Evolutionary conservation across 345 rosid species (phyloP), one percentile per base, ranked within the genome.

Genomic region (Sisymbrium irio): DNA sequence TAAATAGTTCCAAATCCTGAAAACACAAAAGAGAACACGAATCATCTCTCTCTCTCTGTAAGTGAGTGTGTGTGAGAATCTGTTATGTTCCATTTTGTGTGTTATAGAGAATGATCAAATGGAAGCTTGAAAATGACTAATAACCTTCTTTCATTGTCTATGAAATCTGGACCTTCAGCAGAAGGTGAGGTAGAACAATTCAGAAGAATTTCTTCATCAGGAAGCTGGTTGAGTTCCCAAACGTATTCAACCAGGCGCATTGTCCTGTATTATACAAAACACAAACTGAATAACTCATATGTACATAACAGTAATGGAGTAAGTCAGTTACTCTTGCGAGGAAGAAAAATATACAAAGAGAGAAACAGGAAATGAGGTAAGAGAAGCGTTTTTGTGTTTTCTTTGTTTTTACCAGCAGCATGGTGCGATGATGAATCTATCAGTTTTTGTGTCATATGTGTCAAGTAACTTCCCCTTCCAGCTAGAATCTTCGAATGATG

Each of bases 111-210:
- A 68, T 68, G 57, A 32, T 49, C 15, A 25, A 58, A n/a, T 18
- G 9, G 50, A 62, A 47, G 51, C 27, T 39, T 7, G 8, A 70
- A 11, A 1, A 40, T 58, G 40, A 65, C 61, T 63, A 58, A 60
- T 64, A 59, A 91, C 97, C 88, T 83, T 82, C 87, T 79, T 49
- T 54, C 28, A 57, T 81, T 83, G 62, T 82, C 88, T 67, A 94
- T 89, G 76, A 94, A 94, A 69, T 94, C 95, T 45, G 91, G 90
- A 59, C 83, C 88, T 80, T 91, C 97, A n/a, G 95, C 90, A 59
- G 62, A 73, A 76, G 96, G 98, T 65, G 98, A 89, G 60, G 96
- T 87, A 22, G 97, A 94, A 65, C 91, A 88, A 2, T 3, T 4
- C 32, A 19, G 61, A 22, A 94, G 90, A 60, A 94, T 81, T 50